phyloP scores from a whole-genome alignment of 1,139 yeast genomes.

The Yamadazyma trypodendri region DNA sequence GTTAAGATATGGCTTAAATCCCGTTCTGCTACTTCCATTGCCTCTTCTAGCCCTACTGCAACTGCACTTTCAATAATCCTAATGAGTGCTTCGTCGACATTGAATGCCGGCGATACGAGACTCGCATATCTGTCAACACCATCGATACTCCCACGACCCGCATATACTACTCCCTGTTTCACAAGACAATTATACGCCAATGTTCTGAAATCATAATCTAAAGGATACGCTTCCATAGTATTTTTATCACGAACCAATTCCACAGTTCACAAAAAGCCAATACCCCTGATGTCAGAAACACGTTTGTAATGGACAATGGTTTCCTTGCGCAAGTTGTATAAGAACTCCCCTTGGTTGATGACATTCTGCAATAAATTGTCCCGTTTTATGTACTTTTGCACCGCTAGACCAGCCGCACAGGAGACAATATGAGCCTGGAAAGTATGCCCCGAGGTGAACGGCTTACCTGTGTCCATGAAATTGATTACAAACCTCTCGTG shows the following conservation, averaged over 20 bases:
- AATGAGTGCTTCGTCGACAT: constrained; percentile 1
- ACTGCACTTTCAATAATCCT: constrained; percentile 1
- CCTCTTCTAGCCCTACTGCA: neutral
- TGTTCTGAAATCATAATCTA: neutral
- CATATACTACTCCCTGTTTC: neutral
- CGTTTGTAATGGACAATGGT: constrained; percentile 28
- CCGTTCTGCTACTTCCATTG: neutral
- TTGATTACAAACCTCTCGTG: constrained; percentile 46
- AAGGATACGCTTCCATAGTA: neutral
- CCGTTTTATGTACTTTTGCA: constrained; percentile 48
- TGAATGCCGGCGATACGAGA: constrained; percentile 4
- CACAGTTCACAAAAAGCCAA: constrained; percentile 57
- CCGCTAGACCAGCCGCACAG: constrained; percentile 54
- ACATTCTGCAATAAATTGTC: constrained; percentile 46
- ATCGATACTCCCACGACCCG: constrained; percentile 3
- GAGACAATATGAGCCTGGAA: constrained; percentile 58
- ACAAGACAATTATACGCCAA: neutral
- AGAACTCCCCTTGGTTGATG: constrained; percentile 41
- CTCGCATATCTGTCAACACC: neutral
- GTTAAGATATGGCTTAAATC: too few relatives aligned
- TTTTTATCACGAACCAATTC: constrained; percentile 17
- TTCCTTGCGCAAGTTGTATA: constrained; percentile 39
- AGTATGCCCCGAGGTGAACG: constrained; percentile 53
- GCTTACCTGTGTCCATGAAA: constrained; percentile 41
- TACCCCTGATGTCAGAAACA: constrained; percentile 57